A percentile compares a stretch with the other conserved stretches of the same genome.
Conservation (phyloP, 225 moss, liverwort and hornwort species). For the Polytrichum formosum region DNA sequence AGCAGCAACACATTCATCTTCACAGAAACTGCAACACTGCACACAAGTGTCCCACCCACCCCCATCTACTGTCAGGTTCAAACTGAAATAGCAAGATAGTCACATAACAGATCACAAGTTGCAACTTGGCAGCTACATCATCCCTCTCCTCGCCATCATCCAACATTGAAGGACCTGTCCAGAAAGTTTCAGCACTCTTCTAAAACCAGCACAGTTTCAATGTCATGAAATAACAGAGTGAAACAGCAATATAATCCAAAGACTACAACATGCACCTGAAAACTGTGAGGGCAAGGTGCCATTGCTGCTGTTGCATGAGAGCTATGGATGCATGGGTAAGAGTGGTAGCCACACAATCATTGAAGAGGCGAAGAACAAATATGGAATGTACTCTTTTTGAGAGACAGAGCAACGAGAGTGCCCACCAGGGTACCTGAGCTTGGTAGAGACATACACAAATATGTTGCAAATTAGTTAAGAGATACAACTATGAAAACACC, state of each 20-base stretch:
- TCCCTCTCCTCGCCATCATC: not conserved
- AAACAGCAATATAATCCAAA: not conserved
- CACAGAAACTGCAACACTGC: constrained; percentile 92
- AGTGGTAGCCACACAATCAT: constrained; percentile 92
- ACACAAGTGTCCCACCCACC: not conserved
- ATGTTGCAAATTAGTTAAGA: not conserved
- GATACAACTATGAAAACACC: not conserved
- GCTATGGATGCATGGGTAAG: constrained; percentile 83
- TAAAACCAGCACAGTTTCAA: not conserved
- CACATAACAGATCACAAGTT: not conserved
- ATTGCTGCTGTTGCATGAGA: constrained; percentile 76
- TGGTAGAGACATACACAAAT: not conserved
- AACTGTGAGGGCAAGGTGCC: constrained; percentile 79
- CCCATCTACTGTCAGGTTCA: not conserved
- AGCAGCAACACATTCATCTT: constrained; percentile 98
- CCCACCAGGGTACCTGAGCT: constrained; percentile 89
- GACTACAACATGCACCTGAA: constrained; percentile 60
- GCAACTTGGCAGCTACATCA: not conserved
- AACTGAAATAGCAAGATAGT: not conserved
- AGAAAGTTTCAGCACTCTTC: no score
- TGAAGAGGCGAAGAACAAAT: constrained; percentile 94
- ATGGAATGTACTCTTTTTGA: constrained; percentile 97
- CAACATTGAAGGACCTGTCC: no score
- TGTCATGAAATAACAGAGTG: not conserved
- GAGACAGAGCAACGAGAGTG: constrained; percentile 69